Conservation (phyloP, 2,329 filamentous ascomycete species). For the Talaromyces rugulosus region DNA sequence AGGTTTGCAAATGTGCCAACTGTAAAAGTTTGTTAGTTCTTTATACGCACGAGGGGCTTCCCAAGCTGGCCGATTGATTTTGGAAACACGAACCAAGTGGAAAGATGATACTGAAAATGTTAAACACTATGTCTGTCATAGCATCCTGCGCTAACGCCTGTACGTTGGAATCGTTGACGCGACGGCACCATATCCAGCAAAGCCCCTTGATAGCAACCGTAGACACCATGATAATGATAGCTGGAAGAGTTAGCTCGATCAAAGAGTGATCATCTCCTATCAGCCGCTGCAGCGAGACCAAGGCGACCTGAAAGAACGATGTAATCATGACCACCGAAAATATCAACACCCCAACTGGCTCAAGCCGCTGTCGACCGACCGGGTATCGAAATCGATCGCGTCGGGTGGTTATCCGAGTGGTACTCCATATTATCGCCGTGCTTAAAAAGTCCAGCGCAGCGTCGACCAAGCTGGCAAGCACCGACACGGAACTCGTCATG, state of each 20-base stretch:
- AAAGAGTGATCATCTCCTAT: slow-evolving; percentile 58
- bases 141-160: slow-evolving; percentile 70
- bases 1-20: slow-evolving; percentile 33
- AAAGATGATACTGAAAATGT: slow-evolving; percentile 82
- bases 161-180: slow-evolving; percentile 81
- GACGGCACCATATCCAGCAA: slow-evolving; percentile 83
- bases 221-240: slow-evolving; percentile 73
- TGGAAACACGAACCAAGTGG: slow-evolving; percentile 52
- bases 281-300: slow-evolving; percentile 58
- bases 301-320: slow-evolving; percentile 58
- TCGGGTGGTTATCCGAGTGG: slow-evolving; percentile 55
- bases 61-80: background rate
- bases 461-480: slow-evolving; percentile 64
- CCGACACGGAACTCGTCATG: slow-evolving; percentile 64
- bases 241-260: slow-evolving; percentile 67
- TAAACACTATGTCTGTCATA: slow-evolving; percentile 81
- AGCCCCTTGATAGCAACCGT: slow-evolving; percentile 78
- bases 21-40: slow-evolving; percentile 5
- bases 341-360: slow-evolving; percentile 62
- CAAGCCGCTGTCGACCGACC: slow-evolving; percentile 59
- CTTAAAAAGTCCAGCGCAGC: slow-evolving; percentile 64
- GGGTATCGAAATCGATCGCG: slow-evolving; percentile 61
- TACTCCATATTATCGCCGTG: slow-evolving; percentile 59
- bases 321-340: slow-evolving; percentile 66
- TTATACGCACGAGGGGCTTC: too few species aligned